Evolutionary conservation across 345 rosid genomes (phyloP), one percentile per base, ranked within the genome.

Genomic region (Citrus medica): DNA sequence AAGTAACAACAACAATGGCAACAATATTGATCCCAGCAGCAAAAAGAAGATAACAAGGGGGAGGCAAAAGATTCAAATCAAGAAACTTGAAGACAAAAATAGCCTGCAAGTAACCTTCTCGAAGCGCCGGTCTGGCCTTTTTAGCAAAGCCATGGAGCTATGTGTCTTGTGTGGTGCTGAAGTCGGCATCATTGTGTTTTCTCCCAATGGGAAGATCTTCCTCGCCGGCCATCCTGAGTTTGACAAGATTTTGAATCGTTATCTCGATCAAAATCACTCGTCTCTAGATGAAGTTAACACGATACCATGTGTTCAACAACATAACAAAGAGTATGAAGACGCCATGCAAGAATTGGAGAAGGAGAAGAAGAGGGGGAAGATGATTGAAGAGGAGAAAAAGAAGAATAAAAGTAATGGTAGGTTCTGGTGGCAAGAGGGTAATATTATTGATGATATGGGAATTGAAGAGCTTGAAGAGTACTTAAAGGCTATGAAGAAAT

Each of bases 141-240:
- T 82, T 78, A 87, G 80, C 76, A 87, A 85, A 67, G 89, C 86
- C 0, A 77, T 79, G 46, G 89, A 81, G 72, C 81, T 83, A 2
- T 75, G 83, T 56, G 76, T 82, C 17, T 66, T 87, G 4, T 83
- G 85, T 4, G 89, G 86, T 1, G 83, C 75, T 0, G 72, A 84
- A 24, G 79, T 84, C 3, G 87, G 83, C 9, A 21, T 84, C 42
- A 28, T 87, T 6, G 56, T 79, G 1, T 77, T 87, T 60, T 84
- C 87, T 12, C 87, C 87, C 10, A 77, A 82, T n/a, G 75, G 75
- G 7, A 83, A 85, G 46, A 73, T 79, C 14, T 87, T 73, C 21
- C 35, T 75, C 28, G 79, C 84, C 7, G 87, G 87, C 13, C 78
- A 84, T n/a, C 89, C 86, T 0, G 24, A 46, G 2, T 62, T 81